Evolutionary conservation across 1,139 yeast genomes (phyloP), one percentile per base, ranked within the genome.

Genomic region (Yamadazyma friedrichii): DNA sequence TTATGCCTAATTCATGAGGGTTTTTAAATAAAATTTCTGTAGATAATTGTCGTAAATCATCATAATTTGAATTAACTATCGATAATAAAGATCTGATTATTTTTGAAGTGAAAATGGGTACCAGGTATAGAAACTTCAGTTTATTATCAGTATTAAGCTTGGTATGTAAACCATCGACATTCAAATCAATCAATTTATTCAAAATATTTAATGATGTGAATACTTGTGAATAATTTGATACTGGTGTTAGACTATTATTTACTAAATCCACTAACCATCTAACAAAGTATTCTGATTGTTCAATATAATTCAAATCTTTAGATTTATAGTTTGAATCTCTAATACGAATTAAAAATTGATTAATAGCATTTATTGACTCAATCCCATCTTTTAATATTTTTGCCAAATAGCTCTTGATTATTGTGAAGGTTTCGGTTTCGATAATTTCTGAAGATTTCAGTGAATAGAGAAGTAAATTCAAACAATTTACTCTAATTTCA

Each of bases 1-100:
- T 50, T 4, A 51, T 42, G 2, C 60, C 53, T 25, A 42, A 43
- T 9, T 35, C 30, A 1, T 52, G 49, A 2, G 85, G 79, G 10
- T 81, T 73, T 55, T 75, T 69, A 9, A 66, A 54, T 15, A 88
- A 57, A n/a, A 83, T 52, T 3, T 58, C 53, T 1, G 74, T 72
- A 4, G 89, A 69, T 11, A 58, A 50, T 2, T 71, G 69, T 46
- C 98, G 70, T 9, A 88, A 74, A 54, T 88, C 96, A 43, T 86
- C 89, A 58, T 81, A 89, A 44, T 84, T 83, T 54, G 84, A 84
- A 36, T 81, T 67, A 15, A 87, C 65, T 40, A 79, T 78, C 49
- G 83, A 84, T 20, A 85, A 61, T 34, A 88, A 59, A 11, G 78
- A 54, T 33, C 80, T 64, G 1, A 76, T 56, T 9, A 78, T 48